Percentiles rank a stretch among this genome's conserved stretches.
phyloP scores from a whole-genome alignment of 352 stramenopile genomes.

The Globisporangium takayamanum region DNA sequence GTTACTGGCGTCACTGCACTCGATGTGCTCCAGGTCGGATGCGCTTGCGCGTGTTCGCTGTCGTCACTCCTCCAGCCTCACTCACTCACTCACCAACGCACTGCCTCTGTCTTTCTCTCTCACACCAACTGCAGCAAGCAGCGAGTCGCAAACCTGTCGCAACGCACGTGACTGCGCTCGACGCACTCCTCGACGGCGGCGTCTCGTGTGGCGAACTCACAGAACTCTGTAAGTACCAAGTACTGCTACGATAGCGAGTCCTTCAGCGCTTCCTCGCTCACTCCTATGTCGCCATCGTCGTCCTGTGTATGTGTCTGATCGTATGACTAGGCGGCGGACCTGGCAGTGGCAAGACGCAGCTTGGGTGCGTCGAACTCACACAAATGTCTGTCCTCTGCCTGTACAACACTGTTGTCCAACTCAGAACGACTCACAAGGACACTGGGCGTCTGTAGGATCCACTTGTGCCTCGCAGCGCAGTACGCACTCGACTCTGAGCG shows the following conservation, averaged over 20 bases:
- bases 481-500: conserved; percentile 16
- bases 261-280: background rate
- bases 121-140: conserved; percentile 18
- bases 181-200: conserved; percentile 56
- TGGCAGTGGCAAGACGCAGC: conserved; percentile 71
- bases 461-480: conserved; percentile 60
- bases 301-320: background rate
- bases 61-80: background rate
- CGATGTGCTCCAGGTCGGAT: conserved; percentile 35
- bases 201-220: conserved; percentile 66
- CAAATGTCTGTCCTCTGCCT: too few relatives aligned
- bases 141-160: conserved; percentile 26
- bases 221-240: conserved; percentile 50
- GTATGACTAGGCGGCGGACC: conserved; percentile 45
- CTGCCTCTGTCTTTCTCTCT: too few relatives aligned
- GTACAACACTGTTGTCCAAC: background rate
- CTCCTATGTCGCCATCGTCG: background rate
- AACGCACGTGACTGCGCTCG: conserved; percentile 37
- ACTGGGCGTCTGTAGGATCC: conserved; percentile 31
- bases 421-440: background rate
- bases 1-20: conserved; percentile 33
- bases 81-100: too few relatives aligned
- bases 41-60: background rate
- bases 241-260: background rate
- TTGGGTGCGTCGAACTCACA: conserved; percentile 28